phyloP scores from a whole-genome alignment of 73 alveolate species.

The Symbiodinium pilosum region DNA sequence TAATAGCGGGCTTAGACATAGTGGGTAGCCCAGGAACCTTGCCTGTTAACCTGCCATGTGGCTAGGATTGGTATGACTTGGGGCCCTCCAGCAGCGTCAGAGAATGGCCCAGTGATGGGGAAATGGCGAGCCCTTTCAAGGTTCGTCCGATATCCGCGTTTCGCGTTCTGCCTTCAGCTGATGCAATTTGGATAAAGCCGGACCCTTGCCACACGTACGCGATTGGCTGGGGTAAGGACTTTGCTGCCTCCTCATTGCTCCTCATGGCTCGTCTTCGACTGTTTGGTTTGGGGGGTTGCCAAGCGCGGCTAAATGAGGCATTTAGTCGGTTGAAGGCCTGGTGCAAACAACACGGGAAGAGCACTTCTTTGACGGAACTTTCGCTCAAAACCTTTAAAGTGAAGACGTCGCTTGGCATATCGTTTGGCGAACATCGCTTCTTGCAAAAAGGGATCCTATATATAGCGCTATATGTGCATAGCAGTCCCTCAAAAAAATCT shows the following conservation, averaged over 20 bases:
- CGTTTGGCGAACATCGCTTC: background rate
- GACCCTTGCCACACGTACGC: slow-evolving; percentile 50
- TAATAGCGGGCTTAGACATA: no score
- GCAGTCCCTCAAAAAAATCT: background rate
- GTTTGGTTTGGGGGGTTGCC: background rate
- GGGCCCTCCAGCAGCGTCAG: background rate
- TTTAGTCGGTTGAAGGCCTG: background rate
- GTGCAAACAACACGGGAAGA: background rate
- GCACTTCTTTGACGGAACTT: background rate
- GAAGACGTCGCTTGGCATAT: background rate
- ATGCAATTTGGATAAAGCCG: background rate
- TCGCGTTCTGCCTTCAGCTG: background rate
- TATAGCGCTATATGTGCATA: background rate
- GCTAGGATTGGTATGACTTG: background rate
- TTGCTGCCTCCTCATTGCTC: background rate
- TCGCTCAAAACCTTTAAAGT: background rate
- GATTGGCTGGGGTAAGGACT: slow-evolving; percentile 49
- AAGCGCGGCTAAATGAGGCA: background rate
- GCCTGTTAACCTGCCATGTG: no score
- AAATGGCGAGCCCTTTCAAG: background rate
- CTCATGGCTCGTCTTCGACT: slow-evolving; percentile 16
- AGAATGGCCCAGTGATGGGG: background rate
- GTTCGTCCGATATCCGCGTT: background rate
- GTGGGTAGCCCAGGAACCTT: no score
- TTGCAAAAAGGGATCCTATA: background rate